These are phyloP conservation scores for Penicillium lagena DNA, from an alignment of 495 filamentous ascomycete genomes.

Conservation along the genomic window DNA sequence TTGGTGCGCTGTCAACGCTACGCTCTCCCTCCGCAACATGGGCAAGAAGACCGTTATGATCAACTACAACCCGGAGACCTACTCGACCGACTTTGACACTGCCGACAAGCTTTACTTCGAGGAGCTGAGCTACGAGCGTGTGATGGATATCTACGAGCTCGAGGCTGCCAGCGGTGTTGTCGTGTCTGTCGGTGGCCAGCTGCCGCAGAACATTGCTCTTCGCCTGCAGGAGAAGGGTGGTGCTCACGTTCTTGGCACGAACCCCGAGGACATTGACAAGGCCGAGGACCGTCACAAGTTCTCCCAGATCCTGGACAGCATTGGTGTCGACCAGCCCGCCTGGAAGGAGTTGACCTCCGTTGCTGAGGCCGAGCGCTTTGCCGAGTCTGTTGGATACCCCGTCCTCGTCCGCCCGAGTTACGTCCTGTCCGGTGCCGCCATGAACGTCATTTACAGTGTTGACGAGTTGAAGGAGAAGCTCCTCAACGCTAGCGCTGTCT, in stretches of 20 bases:
- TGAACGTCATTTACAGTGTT: slow-evolving; percentile 91
- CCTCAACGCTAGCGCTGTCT: slow-evolving; percentile 81
- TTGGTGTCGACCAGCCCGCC: slow-evolving; percentile 92
- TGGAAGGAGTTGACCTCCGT: slow-evolving; percentile 97
- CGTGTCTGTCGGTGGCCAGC: slow-evolving; percentile 90
- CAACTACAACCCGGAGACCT: slow-evolving; percentile 92
- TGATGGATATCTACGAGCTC: slow-evolving; percentile 98
- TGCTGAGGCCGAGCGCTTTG: slow-evolving; percentile 78
- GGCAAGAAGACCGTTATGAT: slow-evolving; percentile 99
- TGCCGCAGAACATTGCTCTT: slow-evolving; percentile 95
- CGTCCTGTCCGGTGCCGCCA: slow-evolving; percentile 92
- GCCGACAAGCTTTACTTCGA: slow-evolving; percentile 98
- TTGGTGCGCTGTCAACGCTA: slow-evolving; percentile 96
- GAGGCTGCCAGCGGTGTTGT: slow-evolving; percentile 84
- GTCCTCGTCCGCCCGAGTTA: slow-evolving; percentile 93
- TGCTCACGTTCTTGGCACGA: slow-evolving; percentile 84
- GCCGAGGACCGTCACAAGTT: slow-evolving; percentile 98
- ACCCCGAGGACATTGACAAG: slow-evolving; percentile 92
- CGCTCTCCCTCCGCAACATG: slow-evolving; percentile 76
- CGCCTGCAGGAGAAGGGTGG: slow-evolving; percentile 86
- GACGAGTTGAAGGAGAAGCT: slow-evolving; percentile 86
- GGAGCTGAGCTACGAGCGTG: slow-evolving; percentile 92
- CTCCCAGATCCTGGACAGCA: slow-evolving; percentile 91
- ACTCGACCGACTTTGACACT: slow-evolving; percentile 82
- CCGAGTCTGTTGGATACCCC: slow-evolving; percentile 77